Percentiles rank a stretch among this genome's conserved stretches.
Conservation (phyloP, 2,329 filamentous ascomycete species). For the Penicillium olsonii region DNA sequence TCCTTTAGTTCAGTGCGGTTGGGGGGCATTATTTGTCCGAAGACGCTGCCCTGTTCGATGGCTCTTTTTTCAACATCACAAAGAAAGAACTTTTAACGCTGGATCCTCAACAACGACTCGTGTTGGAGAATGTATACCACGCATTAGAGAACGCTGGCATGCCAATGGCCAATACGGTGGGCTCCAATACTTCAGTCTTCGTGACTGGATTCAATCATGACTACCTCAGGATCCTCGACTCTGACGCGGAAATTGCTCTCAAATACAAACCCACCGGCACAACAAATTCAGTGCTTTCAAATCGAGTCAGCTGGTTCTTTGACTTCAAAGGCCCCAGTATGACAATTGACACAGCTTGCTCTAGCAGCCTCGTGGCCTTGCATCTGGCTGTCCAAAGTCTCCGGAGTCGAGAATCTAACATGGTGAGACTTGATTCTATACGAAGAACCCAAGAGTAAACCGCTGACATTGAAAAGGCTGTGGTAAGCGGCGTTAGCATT, state of each 20-base stretch:
- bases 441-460: neutral
- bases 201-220: conserved; percentile 31
- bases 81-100: conserved; percentile 28
- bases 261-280: conserved; percentile 27
- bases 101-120: conserved; percentile 37
- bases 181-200: conserved; percentile 30
- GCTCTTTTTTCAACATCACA: conserved; percentile 34
- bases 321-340: conserved; percentile 32
- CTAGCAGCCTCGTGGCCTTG: conserved; percentile 39
- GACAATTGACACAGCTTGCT: conserved; percentile 46
- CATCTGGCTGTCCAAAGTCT: conserved; percentile 41
- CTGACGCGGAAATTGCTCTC: conserved; percentile 22
- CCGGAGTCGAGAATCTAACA: conserved; percentile 21
- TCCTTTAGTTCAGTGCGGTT: conserved; percentile 20
- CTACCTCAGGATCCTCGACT: conserved; percentile 24
- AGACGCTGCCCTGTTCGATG: conserved; percentile 30
- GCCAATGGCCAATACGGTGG: conserved; percentile 23
- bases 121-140: conserved; percentile 38
- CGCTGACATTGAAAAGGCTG: conserved; percentile 18
- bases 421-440: too few relatives aligned
- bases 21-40: conserved; percentile 33
- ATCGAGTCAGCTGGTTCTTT: conserved; percentile 28
- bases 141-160: conserved; percentile 34
- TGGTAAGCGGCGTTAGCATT: conserved; percentile 42
- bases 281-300: conserved; percentile 22